Conservation (phyloP, 2,329 filamentous ascomycete species). For the Ceratocystis alfenasii region DNA sequence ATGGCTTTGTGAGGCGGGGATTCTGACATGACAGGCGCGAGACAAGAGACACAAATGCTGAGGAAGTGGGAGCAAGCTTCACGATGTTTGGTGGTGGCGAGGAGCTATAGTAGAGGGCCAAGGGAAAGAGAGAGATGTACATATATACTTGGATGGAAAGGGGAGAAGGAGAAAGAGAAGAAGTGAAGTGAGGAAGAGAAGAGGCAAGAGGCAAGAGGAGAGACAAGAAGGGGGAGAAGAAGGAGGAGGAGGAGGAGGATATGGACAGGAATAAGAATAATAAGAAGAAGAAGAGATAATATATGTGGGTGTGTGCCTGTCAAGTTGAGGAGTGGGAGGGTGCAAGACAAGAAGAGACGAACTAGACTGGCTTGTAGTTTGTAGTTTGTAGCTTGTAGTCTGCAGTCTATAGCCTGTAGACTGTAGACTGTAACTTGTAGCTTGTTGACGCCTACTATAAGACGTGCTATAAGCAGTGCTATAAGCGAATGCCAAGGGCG, state of each 20-base stretch:
- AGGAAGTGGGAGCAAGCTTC: not conserved
- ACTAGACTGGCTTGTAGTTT: not conserved
- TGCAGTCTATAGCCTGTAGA: not conserved
- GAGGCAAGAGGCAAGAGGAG: not conserved
- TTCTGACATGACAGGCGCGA: slow-evolving; percentile 6
- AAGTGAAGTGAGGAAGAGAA: not conserved
- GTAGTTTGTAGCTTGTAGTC: not conserved
- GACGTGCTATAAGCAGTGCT: not conserved
- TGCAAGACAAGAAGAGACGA: not conserved
- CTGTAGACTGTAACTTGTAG: not conserved
- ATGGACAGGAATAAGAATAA: not conserved
- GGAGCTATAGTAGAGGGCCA: too few relatives aligned
- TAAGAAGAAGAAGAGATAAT: not conserved
- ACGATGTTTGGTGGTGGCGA: too few relatives aligned
- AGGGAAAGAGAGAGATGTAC: too few relatives aligned
- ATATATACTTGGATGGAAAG: too few relatives aligned
- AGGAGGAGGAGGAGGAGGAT: not conserved
- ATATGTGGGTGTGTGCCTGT: not conserved
- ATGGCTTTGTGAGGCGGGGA: slow-evolving; percentile 16
- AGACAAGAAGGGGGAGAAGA: not conserved
- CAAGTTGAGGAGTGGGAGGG: not conserved
- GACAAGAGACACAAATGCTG: slow-evolving; percentile 20
- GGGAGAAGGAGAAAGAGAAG: too few relatives aligned
- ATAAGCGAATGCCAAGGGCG: too few relatives aligned
- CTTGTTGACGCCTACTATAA: not conserved